Conservation (phyloP, 2,329 filamentous ascomycete genomes). For the Cladobotryum protrusum region DNA sequence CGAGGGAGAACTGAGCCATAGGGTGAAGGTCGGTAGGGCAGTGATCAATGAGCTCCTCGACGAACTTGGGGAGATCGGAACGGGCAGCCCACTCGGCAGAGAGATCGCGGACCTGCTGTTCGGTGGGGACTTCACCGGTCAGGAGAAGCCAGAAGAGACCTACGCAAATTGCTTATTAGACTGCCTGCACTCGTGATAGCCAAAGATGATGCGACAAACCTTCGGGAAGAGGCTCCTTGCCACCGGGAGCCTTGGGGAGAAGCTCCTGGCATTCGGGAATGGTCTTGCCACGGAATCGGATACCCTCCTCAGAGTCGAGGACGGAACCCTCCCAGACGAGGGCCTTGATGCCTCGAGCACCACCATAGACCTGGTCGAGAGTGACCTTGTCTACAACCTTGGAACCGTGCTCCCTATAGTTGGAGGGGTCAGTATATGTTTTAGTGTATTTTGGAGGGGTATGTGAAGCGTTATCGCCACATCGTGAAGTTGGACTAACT, state of each 20-base stretch:
- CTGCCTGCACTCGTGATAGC: neutral
- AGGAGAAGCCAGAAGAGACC: constrained; percentile 99
- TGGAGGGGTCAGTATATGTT: constrained; percentile 16
- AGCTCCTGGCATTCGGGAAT: constrained; percentile 98
- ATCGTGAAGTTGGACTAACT: constrained; percentile 50
- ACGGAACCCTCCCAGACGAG: constrained; percentile 99
- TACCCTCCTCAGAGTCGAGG: constrained; percentile 96
- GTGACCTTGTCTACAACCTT: constrained; percentile 97
- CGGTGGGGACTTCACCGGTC: constrained; percentile 93
- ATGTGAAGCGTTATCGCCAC: constrained; percentile 4
- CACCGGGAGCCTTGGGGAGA: constrained; percentile 93
- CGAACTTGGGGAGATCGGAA: constrained; percentile 93
- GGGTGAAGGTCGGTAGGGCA: constrained; percentile 98
- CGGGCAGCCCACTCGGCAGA: constrained; percentile 98
- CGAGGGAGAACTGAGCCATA: constrained; percentile 98
- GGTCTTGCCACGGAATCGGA: constrained; percentile 98
- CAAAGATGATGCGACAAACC: constrained; percentile 40
- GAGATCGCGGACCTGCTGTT: constrained; percentile 97
- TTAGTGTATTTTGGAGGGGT: constrained; percentile 2
- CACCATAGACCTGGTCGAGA: constrained; percentile 98
- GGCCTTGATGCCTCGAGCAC: constrained; percentile 97
- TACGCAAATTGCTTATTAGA: constrained; percentile 22
- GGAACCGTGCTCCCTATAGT: constrained; percentile 75
- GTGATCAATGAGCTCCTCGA: constrained; percentile 99
- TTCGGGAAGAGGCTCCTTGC: constrained; percentile 95